Percentiles rank a stretch among this genome's conserved stretches.
Conservation (phyloP, 495 filamentous ascomycete species). For the Neurospora sp. region DNA sequence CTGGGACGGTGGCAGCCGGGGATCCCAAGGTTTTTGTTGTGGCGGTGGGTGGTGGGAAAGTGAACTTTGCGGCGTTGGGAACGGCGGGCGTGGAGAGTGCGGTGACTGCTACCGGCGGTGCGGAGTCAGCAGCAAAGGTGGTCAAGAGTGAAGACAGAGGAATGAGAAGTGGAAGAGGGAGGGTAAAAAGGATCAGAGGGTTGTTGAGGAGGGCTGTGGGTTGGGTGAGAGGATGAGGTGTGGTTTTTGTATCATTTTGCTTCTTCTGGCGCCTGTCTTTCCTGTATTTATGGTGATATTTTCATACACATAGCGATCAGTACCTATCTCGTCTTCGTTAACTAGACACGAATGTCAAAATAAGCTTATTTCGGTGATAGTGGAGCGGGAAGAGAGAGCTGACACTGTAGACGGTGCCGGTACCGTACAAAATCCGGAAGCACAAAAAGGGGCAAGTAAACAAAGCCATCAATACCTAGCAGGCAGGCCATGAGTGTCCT, state of each 20-base stretch:
- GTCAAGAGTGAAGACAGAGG: not conserved
- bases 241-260: not conserved
- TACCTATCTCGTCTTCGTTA: not conserved
- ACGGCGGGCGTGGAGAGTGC: not conserved
- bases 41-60: constrained; percentile 44
- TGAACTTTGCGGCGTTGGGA: not conserved
- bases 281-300: not conserved
- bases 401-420: not conserved
- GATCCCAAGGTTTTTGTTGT: constrained; percentile 50
- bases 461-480: not conserved
- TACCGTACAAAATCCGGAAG: not conserved
- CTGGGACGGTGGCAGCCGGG: constrained; percentile 50
- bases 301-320: not conserved
- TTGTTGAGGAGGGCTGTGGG: not conserved
- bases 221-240: not conserved
- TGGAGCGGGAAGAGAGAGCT: not conserved
- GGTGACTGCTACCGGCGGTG: not conserved
- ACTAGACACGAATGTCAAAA: not conserved
- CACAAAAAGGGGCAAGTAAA: not conserved
- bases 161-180: not conserved
- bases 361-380: not conserved
- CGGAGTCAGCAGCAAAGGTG: not conserved
- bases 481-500: not conserved
- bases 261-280: not conserved
- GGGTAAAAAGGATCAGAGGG: not conserved